phyloP scores from a whole-genome alignment of 2,329 filamentous ascomycete genomes.

The Acephala macrosclerotiorum region DNA sequence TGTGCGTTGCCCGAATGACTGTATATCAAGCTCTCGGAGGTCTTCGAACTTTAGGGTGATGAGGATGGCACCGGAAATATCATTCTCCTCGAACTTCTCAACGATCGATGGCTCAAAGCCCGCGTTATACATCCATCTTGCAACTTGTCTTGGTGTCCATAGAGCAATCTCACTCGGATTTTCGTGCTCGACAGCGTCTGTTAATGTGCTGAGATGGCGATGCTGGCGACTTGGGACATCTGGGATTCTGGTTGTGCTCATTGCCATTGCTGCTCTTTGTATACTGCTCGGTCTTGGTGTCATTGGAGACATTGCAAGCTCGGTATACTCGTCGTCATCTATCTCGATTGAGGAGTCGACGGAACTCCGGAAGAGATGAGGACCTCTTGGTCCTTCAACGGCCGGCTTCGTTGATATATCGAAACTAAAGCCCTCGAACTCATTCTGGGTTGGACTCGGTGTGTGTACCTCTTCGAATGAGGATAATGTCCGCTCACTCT shows the following conservation, averaged over 20 bases:
- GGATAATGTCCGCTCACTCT: slow-evolving; percentile 85
- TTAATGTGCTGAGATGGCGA: slow-evolving; percentile 60
- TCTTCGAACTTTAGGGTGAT: slow-evolving; percentile 93
- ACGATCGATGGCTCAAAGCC: slow-evolving; percentile 81
- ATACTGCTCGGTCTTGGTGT: slow-evolving; percentile 65
- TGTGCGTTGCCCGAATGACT: slow-evolving; percentile 82
- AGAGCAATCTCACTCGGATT: slow-evolving; percentile 65
- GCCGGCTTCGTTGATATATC: slow-evolving; percentile 65
- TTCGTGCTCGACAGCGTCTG: slow-evolving; percentile 63
- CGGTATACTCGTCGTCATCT: slow-evolving; percentile 57
- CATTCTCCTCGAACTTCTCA: slow-evolving; percentile 87
- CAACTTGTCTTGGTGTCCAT: slow-evolving; percentile 81
- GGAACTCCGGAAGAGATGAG: slow-evolving; percentile 84
- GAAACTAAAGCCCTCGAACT: slow-evolving; percentile 67
- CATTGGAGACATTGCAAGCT: slow-evolving; percentile 75
- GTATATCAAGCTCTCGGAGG: slow-evolving; percentile 80
- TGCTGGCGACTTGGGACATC: slow-evolving; percentile 41
- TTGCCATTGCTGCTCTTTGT: slow-evolving; percentile 37
- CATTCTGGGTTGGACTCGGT: slow-evolving; percentile 67
- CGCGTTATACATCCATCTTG: slow-evolving; percentile 84
- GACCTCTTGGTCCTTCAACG: slow-evolving; percentile 82
- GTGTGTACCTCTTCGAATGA: slow-evolving; percentile 86
- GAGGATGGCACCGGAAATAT: slow-evolving; percentile 88
- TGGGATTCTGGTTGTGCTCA: slow-evolving; percentile 35
- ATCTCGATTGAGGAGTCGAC: slow-evolving; percentile 60